Conservation (phyloP, 2,329 filamentous ascomycete genomes). For the Alternaria sp. region DNA sequence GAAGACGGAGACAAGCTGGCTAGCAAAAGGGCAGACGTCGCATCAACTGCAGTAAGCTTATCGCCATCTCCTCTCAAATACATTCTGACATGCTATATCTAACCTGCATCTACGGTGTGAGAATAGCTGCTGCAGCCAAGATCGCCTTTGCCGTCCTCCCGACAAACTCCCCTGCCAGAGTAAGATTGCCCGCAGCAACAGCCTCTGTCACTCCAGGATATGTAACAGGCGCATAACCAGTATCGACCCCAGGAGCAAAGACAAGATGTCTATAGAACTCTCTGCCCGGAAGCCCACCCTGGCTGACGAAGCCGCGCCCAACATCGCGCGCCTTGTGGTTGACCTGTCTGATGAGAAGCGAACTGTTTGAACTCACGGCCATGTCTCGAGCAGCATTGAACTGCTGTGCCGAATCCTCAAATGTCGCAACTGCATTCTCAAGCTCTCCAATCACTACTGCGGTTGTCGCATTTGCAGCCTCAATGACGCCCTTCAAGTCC, state of each 20-base stretch:
- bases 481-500: slow-evolving; percentile 32
- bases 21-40: neutral
- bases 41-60: neutral
- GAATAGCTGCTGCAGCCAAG: slow-evolving; percentile 35
- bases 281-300: slow-evolving; percentile 52
- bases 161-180: slow-evolving; percentile 36
- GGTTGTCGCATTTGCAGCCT: neutral
- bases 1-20: neutral
- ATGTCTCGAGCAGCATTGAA: slow-evolving; percentile 34
- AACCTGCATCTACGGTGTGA: neutral
- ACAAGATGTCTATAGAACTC: slow-evolving; percentile 55
- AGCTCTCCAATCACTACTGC: slow-evolving; percentile 15
- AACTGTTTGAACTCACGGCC: slow-evolving; percentile 32
- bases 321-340: slow-evolving; percentile 54
- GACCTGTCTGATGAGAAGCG: slow-evolving; percentile 31
- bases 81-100: neutral
- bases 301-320: slow-evolving; percentile 52
- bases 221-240: slow-evolving; percentile 44
- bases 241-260: slow-evolving; percentile 54
- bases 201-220: slow-evolving; percentile 44
- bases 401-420: slow-evolving; percentile 34
- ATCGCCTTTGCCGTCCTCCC: slow-evolving; percentile 37
- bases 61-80: neutral
- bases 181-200: slow-evolving; percentile 30
- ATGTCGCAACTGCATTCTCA: slow-evolving; percentile 41